phyloP scores from a whole-genome alignment of 2,329 filamentous ascomycete genomes.

The Neopestalotiopsis sp. region DNA sequence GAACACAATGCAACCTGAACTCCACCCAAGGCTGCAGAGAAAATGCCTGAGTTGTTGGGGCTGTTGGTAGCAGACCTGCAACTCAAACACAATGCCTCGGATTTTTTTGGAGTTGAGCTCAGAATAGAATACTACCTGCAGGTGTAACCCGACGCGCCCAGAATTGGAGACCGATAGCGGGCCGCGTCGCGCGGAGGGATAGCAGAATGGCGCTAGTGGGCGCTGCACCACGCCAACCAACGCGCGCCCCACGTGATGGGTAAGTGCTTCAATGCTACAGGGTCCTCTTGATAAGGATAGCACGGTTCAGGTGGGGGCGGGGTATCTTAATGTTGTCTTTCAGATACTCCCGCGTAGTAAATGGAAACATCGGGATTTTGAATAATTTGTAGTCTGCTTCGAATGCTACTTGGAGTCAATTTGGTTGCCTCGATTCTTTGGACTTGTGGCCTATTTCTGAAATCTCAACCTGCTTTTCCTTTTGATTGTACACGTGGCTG shows the following conservation, averaged over 20 bases:
- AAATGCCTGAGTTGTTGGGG: background rate
- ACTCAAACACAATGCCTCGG: background rate
- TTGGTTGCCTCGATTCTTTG: background rate
- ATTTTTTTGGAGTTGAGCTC: background rate
- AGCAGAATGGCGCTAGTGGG: background rate
- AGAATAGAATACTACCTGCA: background rate
- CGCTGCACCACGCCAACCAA: background rate
- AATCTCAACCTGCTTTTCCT: too few species aligned
- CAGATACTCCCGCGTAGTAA: background rate
- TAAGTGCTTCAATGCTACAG: background rate
- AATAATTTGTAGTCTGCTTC: too few species aligned
- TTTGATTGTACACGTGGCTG: too few species aligned
- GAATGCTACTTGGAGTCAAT: too few species aligned
- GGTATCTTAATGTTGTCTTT: background rate
- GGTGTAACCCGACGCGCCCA: background rate
- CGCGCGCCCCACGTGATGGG: constrained; percentile 10
- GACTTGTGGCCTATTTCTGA: too few species aligned
- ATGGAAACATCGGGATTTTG: background rate
- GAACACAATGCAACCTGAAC: background rate
- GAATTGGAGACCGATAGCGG: background rate
- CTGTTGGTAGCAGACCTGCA: background rate
- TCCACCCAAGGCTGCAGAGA: background rate
- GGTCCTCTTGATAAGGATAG: background rate
- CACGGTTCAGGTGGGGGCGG: constrained; percentile 13
- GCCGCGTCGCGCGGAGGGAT: background rate